Evolutionary conservation across 495 filamentous ascomycete genomes (phyloP).

Genomic region (Podospora sp.): DNA sequence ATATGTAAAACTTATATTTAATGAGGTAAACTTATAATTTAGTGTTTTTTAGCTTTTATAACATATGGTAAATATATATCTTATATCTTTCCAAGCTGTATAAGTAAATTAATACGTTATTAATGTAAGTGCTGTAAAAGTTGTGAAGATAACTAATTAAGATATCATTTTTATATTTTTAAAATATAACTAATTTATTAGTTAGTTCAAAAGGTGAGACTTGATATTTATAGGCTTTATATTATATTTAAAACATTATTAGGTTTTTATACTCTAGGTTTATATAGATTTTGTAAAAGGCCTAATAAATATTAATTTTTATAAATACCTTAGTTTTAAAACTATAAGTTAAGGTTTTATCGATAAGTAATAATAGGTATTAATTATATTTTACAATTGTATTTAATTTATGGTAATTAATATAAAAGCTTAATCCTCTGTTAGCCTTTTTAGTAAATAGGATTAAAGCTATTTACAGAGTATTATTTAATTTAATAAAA

Average conservation of each 20-base stretch:
- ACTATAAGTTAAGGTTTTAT: neutral
- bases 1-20: neutral
- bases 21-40: neutral
- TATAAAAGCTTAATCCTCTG: neutral
- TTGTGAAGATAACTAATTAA: slow-evolving; percentile 32
- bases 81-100: neutral
- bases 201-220: slow-evolving; percentile 41
- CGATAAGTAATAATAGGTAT: slow-evolving; percentile 6
- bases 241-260: slow-evolving; percentile 37
- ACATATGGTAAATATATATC: neutral
- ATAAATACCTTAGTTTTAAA: slow-evolving; percentile 7
- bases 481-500: neutral
- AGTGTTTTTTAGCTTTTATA: neutral
- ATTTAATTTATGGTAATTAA: slow-evolving; percentile 10
- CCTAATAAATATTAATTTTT: neutral
- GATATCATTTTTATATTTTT: slow-evolving; percentile 37
- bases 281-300: slow-evolving; percentile 28
- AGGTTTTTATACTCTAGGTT: slow-evolving; percentile 30
- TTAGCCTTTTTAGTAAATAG: neutral
- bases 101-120: neutral
- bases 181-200: slow-evolving; percentile 29
- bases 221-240: slow-evolving; percentile 35
- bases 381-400: slow-evolving; percentile 3
- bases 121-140: slow-evolving; percentile 16
- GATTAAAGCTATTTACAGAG: neutral